These are phyloP conservation scores for Trichoderma sp. DNA, from an alignment of 2,329 filamentous ascomycete genomes.

Conservation along the genomic window DNA sequence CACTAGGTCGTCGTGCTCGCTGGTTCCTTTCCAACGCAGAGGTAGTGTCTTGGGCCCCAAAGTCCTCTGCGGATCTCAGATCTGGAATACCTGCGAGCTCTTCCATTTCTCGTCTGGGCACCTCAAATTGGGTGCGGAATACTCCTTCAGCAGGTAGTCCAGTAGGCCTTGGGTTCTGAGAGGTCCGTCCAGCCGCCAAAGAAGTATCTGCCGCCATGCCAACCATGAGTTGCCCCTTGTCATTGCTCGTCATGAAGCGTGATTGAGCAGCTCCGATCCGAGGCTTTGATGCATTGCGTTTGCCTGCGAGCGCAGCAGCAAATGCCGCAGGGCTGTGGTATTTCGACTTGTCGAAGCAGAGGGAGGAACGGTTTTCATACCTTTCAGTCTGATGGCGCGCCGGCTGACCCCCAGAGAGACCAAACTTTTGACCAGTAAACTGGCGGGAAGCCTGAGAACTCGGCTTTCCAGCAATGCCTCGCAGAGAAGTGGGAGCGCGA, in stretches of 20 bases:
- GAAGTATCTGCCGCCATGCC: slow-evolving; percentile 7
- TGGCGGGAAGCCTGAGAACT: neutral
- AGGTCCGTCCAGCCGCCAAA: neutral
- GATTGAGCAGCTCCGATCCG: slow-evolving; percentile 16
- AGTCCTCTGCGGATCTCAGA: neutral
- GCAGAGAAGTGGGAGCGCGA: neutral
- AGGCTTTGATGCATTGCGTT: slow-evolving; percentile 9
- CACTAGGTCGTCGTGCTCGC: slow-evolving; percentile 11
- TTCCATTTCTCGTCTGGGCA: slow-evolving; percentile 6
- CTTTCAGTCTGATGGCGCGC: neutral
- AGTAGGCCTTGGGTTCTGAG: slow-evolving; percentile 9
- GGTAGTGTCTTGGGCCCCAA: neutral
- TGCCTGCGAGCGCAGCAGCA: neutral
- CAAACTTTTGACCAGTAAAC: neutral
- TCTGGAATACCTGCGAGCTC: slow-evolving; percentile 6
- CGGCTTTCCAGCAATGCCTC: neutral
- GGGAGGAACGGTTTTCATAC: slow-evolving; percentile 1
- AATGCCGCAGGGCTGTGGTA: neutral
- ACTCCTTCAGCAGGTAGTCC: neutral
- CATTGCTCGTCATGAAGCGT: slow-evolving; percentile 23
- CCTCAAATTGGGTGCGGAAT: neutral
- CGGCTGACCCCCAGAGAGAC: neutral
- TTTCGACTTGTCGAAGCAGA: neutral
- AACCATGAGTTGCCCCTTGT: slow-evolving; percentile 16
- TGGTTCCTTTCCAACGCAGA: slow-evolving; percentile 6